Evolutionary conservation across 2,329 filamentous ascomycete species (phyloP).

Genomic region (Arachnopeziza araneosa): DNA sequence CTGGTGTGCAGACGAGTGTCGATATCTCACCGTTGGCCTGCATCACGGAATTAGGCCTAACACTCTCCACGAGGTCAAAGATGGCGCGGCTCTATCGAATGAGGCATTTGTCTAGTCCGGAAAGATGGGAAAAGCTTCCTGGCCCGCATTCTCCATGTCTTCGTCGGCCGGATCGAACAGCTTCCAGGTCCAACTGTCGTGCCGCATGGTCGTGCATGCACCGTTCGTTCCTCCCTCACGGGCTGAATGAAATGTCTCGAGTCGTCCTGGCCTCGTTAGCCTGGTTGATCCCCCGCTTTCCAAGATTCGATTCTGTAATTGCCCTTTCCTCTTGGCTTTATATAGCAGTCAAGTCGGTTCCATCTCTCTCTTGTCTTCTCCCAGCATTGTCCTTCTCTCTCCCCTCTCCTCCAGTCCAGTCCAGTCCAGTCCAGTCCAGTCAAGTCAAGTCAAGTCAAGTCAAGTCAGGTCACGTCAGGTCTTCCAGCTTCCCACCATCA

Average conservation of each 20-base stretch:
- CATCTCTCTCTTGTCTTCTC: not conserved
- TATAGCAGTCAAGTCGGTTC: not conserved
- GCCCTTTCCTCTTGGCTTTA: not conserved
- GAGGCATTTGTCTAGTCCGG: not conserved
- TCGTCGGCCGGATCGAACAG: slow-evolving; percentile 7
- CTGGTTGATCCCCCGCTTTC: slow-evolving; percentile 3
- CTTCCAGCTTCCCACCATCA: slow-evolving; percentile 3
- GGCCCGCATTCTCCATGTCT: not conserved
- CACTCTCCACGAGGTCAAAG: not conserved
- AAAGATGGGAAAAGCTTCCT: slow-evolving; percentile 1
- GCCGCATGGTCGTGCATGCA: slow-evolving; percentile 4
- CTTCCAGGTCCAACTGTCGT: slow-evolving; percentile 16
- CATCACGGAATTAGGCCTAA: not conserved
- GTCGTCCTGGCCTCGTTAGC: not conserved
- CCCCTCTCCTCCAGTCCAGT: not conserved
- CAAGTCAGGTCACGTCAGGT: too few species aligned
- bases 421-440: too few species aligned
- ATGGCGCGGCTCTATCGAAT: not conserved
- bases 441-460: too few species aligned
- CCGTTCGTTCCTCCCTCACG: not conserved
- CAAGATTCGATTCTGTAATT: not conserved
- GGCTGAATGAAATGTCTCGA: not conserved
- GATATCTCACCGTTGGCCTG: not conserved
- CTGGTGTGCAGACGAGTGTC: too few species aligned
- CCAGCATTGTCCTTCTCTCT: not conserved